These are phyloP conservation scores for Arachis hypogaea DNA, from an alignment of 306 rosid species.

Conservation along the genomic window DNA sequence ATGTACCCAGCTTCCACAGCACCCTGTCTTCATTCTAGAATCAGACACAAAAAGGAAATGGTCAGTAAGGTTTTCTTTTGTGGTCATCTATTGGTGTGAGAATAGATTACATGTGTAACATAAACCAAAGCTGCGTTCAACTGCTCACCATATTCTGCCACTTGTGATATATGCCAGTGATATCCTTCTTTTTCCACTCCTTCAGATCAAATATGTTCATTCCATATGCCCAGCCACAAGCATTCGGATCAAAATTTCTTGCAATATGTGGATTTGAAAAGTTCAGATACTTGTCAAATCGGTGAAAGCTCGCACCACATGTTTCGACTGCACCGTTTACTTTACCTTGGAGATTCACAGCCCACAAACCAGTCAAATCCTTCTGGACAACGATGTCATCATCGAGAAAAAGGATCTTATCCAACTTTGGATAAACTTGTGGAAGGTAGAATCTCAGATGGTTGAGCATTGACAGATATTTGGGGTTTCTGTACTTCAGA, in stretches of 20 bases:
- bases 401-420: slow-evolving; percentile 90
- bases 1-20: slow-evolving; percentile 94
- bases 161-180: slow-evolving; percentile 94
- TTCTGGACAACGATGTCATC: slow-evolving; percentile 98
- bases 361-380: slow-evolving; percentile 89
- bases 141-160: slow-evolving; percentile 98
- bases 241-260: slow-evolving; percentile 85
- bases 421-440: slow-evolving; percentile 86
- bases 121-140: slow-evolving; percentile 34
- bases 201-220: slow-evolving; percentile 93
- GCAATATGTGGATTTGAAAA: slow-evolving; percentile 88
- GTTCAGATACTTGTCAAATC: slow-evolving; percentile 94
- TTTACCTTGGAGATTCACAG: slow-evolving; percentile 76
- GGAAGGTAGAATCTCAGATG: slow-evolving; percentile 97
- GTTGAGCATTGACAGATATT: slow-evolving; percentile 97
- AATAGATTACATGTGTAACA: slow-evolving; percentile 3
- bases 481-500: slow-evolving; percentile 95
- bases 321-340: slow-evolving; percentile 99
- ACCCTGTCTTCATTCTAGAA: slow-evolving; percentile 87
- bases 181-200: slow-evolving; percentile 89
- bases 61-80: slow-evolving; percentile 19
- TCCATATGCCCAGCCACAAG: slow-evolving; percentile 98
- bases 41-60: slow-evolving; percentile 27
- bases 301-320: slow-evolving; percentile 90
- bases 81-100: neutral